Conservation (phyloP, 2,329 filamentous ascomycete genomes). For the Podosphaera fusca region DNA sequence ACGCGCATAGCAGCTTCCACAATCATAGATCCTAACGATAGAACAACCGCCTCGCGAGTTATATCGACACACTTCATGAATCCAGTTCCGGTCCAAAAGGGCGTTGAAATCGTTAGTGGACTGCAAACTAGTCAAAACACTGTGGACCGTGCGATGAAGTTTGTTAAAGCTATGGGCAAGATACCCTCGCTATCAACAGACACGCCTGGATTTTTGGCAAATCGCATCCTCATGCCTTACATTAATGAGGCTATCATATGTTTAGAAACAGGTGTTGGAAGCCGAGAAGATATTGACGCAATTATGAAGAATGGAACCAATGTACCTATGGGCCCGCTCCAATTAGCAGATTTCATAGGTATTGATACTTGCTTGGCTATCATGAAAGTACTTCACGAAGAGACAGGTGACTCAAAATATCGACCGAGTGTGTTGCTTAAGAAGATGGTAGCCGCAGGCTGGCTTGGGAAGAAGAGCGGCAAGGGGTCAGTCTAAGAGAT, state of each 20-base stretch:
- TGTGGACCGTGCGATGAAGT: constrained; percentile 57
- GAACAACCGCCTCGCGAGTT: constrained; percentile 63
- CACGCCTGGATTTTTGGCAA: constrained; percentile 82
- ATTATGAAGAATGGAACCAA: constrained; percentile 99
- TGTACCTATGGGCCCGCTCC: constrained; percentile 89
- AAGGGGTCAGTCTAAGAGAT: constrained; percentile 33
- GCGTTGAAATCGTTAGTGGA: constrained; percentile 90
- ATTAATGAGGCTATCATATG: constrained; percentile 97
- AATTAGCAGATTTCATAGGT: constrained; percentile 90
- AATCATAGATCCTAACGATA: constrained; percentile 52
- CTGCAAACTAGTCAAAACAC: constrained; percentile 74
- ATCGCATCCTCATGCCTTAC: constrained; percentile 95
- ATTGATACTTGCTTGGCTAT: constrained; percentile 90
- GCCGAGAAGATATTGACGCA: constrained; percentile 74
- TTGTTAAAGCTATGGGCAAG: constrained; percentile 87
- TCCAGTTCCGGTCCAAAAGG: constrained; percentile 87
- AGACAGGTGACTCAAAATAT: constrained; percentile 93
- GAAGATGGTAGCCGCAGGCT: constrained; percentile 96
- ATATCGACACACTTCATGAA: constrained; percentile 99
- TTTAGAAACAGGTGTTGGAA: constrained; percentile 76
- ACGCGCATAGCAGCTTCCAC: constrained; percentile 85
- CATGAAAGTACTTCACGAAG: constrained; percentile 80
- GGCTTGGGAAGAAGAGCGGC: constrained; percentile 91
- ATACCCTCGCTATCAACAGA: constrained; percentile 71
- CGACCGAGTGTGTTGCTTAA: constrained; percentile 64